Evolutionary conservation across 495 filamentous ascomycete genomes (phyloP).

Genomic region (Trichoderma gamsii): DNA sequence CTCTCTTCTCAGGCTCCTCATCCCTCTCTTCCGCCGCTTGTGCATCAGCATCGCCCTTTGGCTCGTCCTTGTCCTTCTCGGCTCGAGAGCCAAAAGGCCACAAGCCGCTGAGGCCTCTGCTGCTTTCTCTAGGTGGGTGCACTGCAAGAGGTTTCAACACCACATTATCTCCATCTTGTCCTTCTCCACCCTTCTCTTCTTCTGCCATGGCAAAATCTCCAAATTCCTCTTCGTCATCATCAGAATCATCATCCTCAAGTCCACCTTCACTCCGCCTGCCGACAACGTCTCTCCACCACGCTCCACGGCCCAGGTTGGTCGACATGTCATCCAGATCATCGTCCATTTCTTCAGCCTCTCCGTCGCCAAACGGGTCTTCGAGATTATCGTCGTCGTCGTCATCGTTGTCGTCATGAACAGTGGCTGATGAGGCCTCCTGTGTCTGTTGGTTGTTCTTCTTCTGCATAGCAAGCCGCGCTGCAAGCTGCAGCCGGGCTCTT

Average conservation of each 20-base stretch:
- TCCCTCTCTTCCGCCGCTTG: conserved; percentile 29
- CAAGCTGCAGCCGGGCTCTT: conserved; percentile 78
- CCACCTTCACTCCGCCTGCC: conserved; percentile 33
- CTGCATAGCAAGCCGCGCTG: conserved; percentile 73
- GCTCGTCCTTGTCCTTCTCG: conserved; percentile 27
- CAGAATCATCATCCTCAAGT: conserved; percentile 36
- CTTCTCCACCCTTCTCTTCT: conserved; percentile 29
- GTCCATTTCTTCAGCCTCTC: conserved; percentile 42
- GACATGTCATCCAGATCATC: conserved; percentile 37
- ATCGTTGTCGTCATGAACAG: conserved; percentile 19
- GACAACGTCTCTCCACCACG: conserved; percentile 43
- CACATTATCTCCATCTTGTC: conserved; percentile 24
- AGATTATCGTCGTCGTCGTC: conserved; percentile 27
- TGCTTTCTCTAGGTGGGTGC: conserved; percentile 35
- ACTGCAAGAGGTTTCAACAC: conserved; percentile 44
- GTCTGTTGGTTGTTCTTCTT: conserved; percentile 53
- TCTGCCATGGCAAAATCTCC: conserved; percentile 50
- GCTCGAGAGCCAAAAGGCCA: conserved; percentile 42
- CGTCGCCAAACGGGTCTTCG: conserved; percentile 45
- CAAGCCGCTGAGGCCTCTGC: conserved; percentile 37
- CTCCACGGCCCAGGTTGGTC: conserved; percentile 33
- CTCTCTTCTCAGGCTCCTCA: conserved; percentile 27
- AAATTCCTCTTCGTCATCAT: conserved; percentile 46
- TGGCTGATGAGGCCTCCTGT: conserved; percentile 24
- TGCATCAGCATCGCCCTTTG: conserved; percentile 24